Evolutionary conservation across 106 monocot genomes (phyloP).

Genomic region (Phalaenopsis aphrodite): DNA sequence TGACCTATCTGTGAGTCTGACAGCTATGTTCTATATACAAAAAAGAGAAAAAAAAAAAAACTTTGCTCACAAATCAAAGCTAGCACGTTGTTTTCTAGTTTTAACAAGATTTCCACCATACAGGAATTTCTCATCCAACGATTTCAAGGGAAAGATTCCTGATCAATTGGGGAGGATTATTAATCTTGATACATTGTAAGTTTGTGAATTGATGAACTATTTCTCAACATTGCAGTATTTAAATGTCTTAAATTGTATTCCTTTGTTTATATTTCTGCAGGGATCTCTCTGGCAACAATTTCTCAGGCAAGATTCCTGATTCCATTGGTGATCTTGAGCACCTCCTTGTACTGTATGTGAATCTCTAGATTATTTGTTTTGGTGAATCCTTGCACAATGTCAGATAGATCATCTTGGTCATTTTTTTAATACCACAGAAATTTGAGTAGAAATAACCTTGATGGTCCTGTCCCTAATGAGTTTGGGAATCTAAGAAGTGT

Average conservation of each 20-base stretch:
- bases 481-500: constrained; percentile 95
- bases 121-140: constrained; percentile 93
- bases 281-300: constrained; percentile 81
- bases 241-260: not conserved
- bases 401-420: not conserved
- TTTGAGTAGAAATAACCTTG: constrained; percentile 67
- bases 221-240: not conserved
- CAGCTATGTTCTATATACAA: not conserved
- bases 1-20: constrained; percentile 81
- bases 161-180: constrained; percentile 69
- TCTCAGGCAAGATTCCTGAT: constrained; percentile 71
- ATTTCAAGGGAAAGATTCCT: constrained; percentile 71
- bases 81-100: not conserved
- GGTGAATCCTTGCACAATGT: not conserved
- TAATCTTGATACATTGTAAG: constrained; percentile 95
- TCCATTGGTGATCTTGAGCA: constrained; percentile 95
- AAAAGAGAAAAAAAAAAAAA: not conserved
- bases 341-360: constrained; percentile 79
- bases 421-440: constrained; percentile 35
- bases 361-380: not conserved
- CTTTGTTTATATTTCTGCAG: constrained; percentile 22
- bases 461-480: constrained; percentile 59
- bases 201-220: not conserved
- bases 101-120: not conserved
- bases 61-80: too few relatives aligned